Percentiles rank a stretch among this genome's conserved stretches.
Evolutionary conservation across 768 basidiomycete genomes (phyloP).

Genomic region (Termitomyces bulborhizus): DNA sequence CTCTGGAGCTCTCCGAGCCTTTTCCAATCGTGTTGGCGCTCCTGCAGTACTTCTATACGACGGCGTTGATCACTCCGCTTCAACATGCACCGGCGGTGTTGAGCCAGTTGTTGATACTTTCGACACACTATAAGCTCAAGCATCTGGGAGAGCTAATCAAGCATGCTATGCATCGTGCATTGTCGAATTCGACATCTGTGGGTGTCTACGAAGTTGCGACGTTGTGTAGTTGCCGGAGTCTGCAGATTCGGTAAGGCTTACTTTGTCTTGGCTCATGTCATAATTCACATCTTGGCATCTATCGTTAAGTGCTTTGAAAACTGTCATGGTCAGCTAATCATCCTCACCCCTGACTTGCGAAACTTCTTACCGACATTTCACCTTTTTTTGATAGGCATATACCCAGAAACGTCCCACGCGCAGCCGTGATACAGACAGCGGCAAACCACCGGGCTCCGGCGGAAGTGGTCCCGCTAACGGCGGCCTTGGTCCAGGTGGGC

Average conservation of each 20-base stretch:
- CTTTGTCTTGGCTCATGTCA: neutral
- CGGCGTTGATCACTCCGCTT: constrained; percentile 79
- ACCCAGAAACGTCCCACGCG: constrained; percentile 71
- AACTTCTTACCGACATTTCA: neutral
- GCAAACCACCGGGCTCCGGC: constrained; percentile 30
- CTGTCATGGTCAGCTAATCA: constrained; percentile 61
- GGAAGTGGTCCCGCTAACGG: constrained; percentile 26
- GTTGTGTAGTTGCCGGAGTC: constrained; percentile 77
- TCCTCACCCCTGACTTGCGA: neutral
- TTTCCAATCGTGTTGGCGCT: constrained; percentile 86
- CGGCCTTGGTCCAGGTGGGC: constrained; percentile 15
- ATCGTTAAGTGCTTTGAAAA: constrained; percentile 60
- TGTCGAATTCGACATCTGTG: constrained; percentile 81
- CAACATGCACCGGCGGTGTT: constrained; percentile 90
- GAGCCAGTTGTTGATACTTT: constrained; percentile 77
- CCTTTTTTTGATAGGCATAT: constrained; percentile 50
- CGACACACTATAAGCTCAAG: constrained; percentile 73
- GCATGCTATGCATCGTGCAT: constrained; percentile 88
- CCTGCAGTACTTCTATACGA: constrained; percentile 91
- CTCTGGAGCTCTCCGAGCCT: constrained; percentile 80
- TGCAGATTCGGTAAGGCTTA: constrained; percentile 73
- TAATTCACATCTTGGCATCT: constrained; percentile 14
- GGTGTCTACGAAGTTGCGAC: constrained; percentile 96
- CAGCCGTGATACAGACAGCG: constrained; percentile 41
- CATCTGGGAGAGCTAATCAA: constrained; percentile 79